Evolutionary conservation across 176 grass and related monocot genomes (phyloP), one percentile per base, ranked within the genome.

Genomic region (Puya raimondii): DNA sequence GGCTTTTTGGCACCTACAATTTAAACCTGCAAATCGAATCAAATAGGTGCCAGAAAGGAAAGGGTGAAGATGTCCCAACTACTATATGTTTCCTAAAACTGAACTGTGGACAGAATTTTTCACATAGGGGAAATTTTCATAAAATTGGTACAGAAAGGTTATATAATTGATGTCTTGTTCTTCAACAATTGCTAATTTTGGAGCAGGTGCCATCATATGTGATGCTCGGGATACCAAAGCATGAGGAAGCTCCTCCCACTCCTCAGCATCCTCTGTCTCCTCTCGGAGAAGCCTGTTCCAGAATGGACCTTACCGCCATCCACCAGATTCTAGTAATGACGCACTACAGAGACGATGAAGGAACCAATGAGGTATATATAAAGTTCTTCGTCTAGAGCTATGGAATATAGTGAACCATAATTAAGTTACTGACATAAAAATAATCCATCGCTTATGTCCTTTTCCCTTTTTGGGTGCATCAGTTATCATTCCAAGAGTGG

Each of bases 401-500:
- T 59, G 54, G 15, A 59, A 61, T 61, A 20, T 21, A 61, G 56
- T 22, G 56, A 61, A 9, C 56, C 56, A 22, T 61, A 9, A 61
- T 27, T 63, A 13, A 66, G 49, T 54, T 47, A 21, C 50, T 42
- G 10, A 50, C 0, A 18, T 74, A 11, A 66, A 75, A 33, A 18
- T 74, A 23, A 72, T 59, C 13, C 51, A 12, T 27, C 58, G 12
- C 1, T 64, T 21, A n/a, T 65, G 10, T 27, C 47, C 51, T 27
- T 11, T 21, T 29, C 12, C 61, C 12, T 81, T 74, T 29, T 50
- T 74, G 63, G 12, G 66, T 47, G 53, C 76, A 79, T 77, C 74
- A 97, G 93, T 76, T 97, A 61, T 97, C 93, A 16, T 97, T 97
- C 77, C 93, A 97, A 57, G 93, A 97, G 81, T 97, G 93, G 93